Percentiles rank a stretch among this genome's conserved stretches.
phyloP scores from a whole-genome alignment of 495 filamentous ascomycete genomes.

The Poronia punctata region DNA sequence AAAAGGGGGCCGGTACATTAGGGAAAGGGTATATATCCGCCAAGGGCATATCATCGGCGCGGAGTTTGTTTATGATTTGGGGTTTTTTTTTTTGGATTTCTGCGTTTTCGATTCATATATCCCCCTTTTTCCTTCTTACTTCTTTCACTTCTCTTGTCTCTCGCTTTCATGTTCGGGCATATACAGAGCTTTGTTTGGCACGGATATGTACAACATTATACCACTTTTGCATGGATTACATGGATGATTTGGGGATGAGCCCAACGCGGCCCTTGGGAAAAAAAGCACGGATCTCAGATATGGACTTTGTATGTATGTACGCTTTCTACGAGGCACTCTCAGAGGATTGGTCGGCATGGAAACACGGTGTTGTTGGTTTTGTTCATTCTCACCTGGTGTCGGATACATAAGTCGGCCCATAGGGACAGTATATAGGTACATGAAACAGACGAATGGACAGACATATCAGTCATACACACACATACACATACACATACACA shows the following conservation, averaged over 20 bases:
- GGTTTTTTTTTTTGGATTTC: background rate
- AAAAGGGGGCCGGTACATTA: background rate
- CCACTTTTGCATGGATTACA: conserved; percentile 8
- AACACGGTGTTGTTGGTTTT: background rate
- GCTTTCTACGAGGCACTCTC: conserved; percentile 1
- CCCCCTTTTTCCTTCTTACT: background rate
- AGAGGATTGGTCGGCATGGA: background rate
- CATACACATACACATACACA: conserved; percentile 3
- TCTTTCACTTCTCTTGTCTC: conserved; percentile 6
- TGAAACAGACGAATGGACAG: conserved; percentile 1
- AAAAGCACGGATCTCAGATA: conserved; percentile 6
- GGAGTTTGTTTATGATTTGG: conserved; percentile 6
- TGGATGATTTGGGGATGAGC: conserved; percentile 7
- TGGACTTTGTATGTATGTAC: conserved; percentile 9
- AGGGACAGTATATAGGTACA: conserved; percentile 1
- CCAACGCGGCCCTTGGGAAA: conserved; percentile 3
- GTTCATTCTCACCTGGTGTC: too few species aligned
- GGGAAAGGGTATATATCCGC: too few species aligned
- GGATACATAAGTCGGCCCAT: conserved; percentile 3
- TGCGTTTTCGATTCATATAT: background rate
- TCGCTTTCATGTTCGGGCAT: too few species aligned
- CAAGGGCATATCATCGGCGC: conserved; percentile 3
- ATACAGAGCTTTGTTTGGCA: conserved; percentile 1
- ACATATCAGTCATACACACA: conserved; percentile 19
- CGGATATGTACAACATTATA: conserved; percentile 10